Conservation (phyloP, 331 rosid species). For the Quercus phellos region DNA sequence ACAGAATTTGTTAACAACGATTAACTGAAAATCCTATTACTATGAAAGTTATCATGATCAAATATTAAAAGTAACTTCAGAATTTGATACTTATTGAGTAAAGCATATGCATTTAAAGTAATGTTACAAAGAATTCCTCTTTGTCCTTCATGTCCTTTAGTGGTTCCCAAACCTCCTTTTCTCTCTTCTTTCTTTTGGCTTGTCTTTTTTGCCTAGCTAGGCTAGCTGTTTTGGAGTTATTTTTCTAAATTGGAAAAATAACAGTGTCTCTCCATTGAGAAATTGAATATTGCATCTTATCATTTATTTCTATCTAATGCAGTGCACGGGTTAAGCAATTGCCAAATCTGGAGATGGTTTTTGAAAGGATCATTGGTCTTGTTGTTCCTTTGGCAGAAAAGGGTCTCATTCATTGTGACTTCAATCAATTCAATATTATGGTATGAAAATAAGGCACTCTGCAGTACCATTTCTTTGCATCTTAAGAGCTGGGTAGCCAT, state of each 20-base stretch:
- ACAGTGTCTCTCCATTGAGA: not conserved
- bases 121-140: not conserved
- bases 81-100: too few species aligned
- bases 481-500: not conserved
- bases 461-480: not conserved
- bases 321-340: slow-evolving; percentile 76
- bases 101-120: too few species aligned
- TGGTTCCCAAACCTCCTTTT: not conserved
- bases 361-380: slow-evolving; percentile 56
- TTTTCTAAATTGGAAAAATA: not conserved
- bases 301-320: slow-evolving; percentile 19
- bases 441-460: slow-evolving; percentile 30
- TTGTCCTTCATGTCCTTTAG: not conserved
- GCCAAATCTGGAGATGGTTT: slow-evolving; percentile 63
- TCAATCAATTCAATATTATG: slow-evolving; percentile 77
- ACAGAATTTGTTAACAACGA: not conserved
- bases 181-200: not conserved
- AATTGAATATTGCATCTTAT: not conserved
- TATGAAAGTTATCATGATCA: too few species aligned
- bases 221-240: not conserved
- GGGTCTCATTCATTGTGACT: slow-evolving; percentile 85
- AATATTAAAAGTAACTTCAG: too few species aligned
- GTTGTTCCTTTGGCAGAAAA: slow-evolving; percentile 69
- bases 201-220: not conserved
- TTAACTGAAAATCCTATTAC: too few species aligned